Evolutionary conservation across 1,139 yeast species (phyloP).

Genomic region (Pichia sp.): DNA sequence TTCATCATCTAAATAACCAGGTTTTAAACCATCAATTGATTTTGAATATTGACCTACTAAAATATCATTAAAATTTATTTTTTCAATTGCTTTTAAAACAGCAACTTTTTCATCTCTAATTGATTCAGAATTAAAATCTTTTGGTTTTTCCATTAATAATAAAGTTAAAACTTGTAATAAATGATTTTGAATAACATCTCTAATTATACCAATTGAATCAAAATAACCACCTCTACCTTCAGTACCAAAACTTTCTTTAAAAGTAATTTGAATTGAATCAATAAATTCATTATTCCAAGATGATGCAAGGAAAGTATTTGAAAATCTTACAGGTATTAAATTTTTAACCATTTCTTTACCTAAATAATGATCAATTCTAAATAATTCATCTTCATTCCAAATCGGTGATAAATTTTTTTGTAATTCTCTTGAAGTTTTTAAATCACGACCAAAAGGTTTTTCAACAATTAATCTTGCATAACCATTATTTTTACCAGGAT

Average conservation of each 20-base stretch:
- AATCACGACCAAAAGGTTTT: slow-evolving; percentile 96
- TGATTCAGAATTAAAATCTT: slow-evolving; percentile 81
- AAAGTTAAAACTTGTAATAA: slow-evolving; percentile 85
- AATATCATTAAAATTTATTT: slow-evolving; percentile 59
- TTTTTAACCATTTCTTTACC: slow-evolving; percentile 98
- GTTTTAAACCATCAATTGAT: slow-evolving; percentile 82
- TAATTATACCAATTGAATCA: slow-evolving; percentile 87
- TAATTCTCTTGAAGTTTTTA: slow-evolving; percentile 67
- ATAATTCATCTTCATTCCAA: slow-evolving; percentile 85
- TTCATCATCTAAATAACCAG: slow-evolving; percentile 86
- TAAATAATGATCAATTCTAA: slow-evolving; percentile 92
- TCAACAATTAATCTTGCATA: slow-evolving; percentile 81
- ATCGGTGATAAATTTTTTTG: slow-evolving; percentile 76
- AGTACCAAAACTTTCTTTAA: slow-evolving; percentile 96
- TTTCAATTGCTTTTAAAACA: slow-evolving; percentile 74
- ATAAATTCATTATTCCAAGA: slow-evolving; percentile 82
- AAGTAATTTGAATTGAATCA: slow-evolving; percentile 74
- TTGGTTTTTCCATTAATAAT: slow-evolving; percentile 94
- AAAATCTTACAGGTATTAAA: slow-evolving; percentile 80
- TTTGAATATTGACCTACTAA: slow-evolving; percentile 82
- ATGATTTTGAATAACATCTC: slow-evolving; percentile 99
- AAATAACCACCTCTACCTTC: slow-evolving; percentile 99
- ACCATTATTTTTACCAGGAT: slow-evolving; percentile 47
- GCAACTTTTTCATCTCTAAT: slow-evolving; percentile 95
- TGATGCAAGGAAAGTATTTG: slow-evolving; percentile 76